Evolutionary conservation across 352 stramenopile species (phyloP).

Genomic region (Phytophthora agathidicida): DNA sequence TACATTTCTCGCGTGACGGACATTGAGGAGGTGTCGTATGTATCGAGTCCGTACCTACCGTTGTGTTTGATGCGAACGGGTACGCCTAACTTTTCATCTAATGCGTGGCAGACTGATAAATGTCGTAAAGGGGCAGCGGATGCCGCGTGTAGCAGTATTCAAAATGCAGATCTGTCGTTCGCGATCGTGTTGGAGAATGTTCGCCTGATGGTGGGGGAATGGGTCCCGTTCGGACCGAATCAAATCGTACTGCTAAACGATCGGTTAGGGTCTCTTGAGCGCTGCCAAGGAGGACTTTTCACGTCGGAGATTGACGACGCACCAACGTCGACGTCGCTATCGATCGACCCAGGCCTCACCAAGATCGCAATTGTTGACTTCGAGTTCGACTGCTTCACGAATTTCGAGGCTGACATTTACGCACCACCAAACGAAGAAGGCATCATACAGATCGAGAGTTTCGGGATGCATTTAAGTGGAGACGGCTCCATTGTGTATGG

Average conservation of each 20-base stretch:
- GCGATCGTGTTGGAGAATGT: constrained; percentile 97
- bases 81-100: constrained; percentile 91
- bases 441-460: constrained; percentile 98
- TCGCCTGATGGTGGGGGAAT: constrained; percentile 97
- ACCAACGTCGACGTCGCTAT: constrained; percentile 83
- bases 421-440: constrained; percentile 91
- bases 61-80: constrained; percentile 94
- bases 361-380: constrained; percentile 98
- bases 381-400: constrained; percentile 97
- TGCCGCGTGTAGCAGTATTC: constrained; percentile 57
- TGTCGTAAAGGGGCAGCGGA: constrained; percentile 83
- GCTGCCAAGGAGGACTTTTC: constrained; percentile 97
- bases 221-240: constrained; percentile 98
- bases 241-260: constrained; percentile 98
- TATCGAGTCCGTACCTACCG: constrained; percentile 97
- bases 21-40: constrained; percentile 97
- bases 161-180: constrained; percentile 94
- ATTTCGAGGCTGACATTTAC: constrained; percentile 98
- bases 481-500: constrained; percentile 87
- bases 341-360: constrained; percentile 91
- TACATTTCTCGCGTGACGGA: constrained; percentile 95
- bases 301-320: constrained; percentile 92
- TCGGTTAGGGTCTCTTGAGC: constrained; percentile 95
- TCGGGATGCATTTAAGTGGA: constrained; percentile 90
- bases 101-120: constrained; percentile 91